Evolutionary conservation across 495 filamentous ascomycete species (phyloP).

Genomic region (Hypoxylon trugodes): DNA sequence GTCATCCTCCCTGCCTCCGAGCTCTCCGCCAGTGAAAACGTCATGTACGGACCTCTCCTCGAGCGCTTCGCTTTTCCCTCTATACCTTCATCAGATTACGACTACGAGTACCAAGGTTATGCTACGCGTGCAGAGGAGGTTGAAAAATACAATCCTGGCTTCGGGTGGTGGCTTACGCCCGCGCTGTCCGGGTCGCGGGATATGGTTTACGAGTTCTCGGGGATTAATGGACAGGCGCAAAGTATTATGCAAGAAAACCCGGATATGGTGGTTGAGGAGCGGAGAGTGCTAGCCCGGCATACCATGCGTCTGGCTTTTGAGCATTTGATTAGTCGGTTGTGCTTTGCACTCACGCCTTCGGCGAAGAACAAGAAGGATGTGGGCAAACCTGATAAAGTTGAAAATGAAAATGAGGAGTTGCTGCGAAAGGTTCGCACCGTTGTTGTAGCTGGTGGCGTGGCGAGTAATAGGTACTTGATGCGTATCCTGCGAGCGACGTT

Average conservation of each 20-base stretch:
- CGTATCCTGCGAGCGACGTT: conserved; percentile 70
- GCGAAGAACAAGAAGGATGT: neutral
- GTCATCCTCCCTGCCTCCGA: conserved; percentile 67
- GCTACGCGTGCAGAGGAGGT: conserved; percentile 62
- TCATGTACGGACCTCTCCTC: conserved; percentile 80
- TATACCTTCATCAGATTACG: conserved; percentile 17
- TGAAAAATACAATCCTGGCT: conserved; percentile 32
- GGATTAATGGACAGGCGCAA: conserved; percentile 45
- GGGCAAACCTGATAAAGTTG: no score
- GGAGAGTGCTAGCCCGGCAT: conserved; percentile 70
- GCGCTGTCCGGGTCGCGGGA: conserved; percentile 38
- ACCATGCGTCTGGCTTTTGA: conserved; percentile 86
- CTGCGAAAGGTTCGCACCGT: conserved; percentile 61
- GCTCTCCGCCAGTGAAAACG: conserved; percentile 53
- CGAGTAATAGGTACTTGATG: conserved; percentile 79
- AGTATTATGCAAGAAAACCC: conserved; percentile 39
- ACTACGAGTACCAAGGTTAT: conserved; percentile 67
- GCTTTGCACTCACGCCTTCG: conserved; percentile 68
- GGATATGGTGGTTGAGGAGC: conserved; percentile 56
- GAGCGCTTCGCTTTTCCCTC: conserved; percentile 77
- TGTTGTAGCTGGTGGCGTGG: conserved; percentile 90
- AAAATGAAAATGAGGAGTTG: neutral
- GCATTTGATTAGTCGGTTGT: conserved; percentile 79
- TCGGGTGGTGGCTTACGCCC: conserved; percentile 47
- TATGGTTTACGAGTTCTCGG: conserved; percentile 53